Percentiles rank a stretch among this genome's conserved stretches.
Conservation (phyloP, 192 early-diverging fungal species). For the Linnemannia schmuckeri region DNA sequence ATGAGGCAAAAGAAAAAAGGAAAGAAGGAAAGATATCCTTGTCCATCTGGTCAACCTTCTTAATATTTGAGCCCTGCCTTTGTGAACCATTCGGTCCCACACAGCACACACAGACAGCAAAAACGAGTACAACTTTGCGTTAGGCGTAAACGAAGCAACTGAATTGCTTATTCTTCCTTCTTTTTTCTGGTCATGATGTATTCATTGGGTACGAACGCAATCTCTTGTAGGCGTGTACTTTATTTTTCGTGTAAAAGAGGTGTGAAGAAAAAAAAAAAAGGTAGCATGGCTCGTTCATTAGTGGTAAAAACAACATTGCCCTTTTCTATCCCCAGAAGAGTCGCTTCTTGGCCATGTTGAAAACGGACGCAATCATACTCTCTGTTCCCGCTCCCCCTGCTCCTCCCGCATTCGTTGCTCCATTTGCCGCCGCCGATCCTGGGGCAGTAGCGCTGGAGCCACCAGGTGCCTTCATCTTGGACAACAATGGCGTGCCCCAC, state of each 20-base stretch:
- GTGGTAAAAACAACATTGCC: not conserved
- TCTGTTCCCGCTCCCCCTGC: not conserved
- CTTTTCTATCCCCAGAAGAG: conserved; percentile 35
- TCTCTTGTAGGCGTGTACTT: not conserved
- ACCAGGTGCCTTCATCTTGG: not conserved
- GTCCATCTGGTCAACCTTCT: not conserved
- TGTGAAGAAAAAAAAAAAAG: not conserved
- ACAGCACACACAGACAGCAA: not conserved
- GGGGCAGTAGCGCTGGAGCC: not conserved
- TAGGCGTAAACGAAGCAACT: not conserved
- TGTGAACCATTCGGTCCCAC: not conserved
- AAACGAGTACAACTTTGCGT: not conserved
- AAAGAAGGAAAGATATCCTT: not conserved
- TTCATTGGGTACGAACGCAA: not conserved
- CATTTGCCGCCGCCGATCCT: not conserved
- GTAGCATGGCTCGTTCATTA: not conserved
- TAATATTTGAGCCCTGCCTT: not conserved
- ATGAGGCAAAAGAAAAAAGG: not conserved
- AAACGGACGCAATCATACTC: conserved; percentile 25
- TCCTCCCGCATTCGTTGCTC: not conserved
- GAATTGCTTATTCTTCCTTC: not conserved
- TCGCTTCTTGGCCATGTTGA: conserved; percentile 47
- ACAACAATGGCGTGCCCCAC: conserved; percentile 19
- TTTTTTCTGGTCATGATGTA: not conserved
- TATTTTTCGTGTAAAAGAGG: not conserved